Evolutionary conservation across 805 yeast genomes (phyloP).

Genomic region (Candida sakaeoensis): DNA sequence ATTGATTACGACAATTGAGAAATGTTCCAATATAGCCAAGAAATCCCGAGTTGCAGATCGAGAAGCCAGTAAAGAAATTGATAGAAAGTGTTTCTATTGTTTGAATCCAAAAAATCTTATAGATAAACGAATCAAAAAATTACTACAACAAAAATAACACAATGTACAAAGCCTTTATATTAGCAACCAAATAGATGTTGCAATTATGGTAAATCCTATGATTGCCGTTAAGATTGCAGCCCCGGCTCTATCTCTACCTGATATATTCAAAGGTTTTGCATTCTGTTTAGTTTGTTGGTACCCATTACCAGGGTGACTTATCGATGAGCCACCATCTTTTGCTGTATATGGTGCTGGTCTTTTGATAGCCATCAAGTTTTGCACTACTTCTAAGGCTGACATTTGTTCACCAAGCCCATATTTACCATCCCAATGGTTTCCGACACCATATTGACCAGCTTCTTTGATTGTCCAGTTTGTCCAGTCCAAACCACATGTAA

Average conservation of each 20-base stretch:
- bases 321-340: constrained; percentile 64
- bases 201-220: constrained; percentile 43
- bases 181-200: constrained; percentile 44
- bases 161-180: constrained; percentile 8
- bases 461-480: constrained; percentile 40
- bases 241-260: constrained; percentile 71
- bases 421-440: constrained; percentile 58
- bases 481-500: constrained; percentile 78
- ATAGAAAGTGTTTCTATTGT: constrained; percentile 60
- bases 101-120: constrained; percentile 54
- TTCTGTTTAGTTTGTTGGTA: constrained; percentile 36
- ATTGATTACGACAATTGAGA: constrained; percentile 41
- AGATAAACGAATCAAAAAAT: constrained; percentile 39
- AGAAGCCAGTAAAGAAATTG: constrained; percentile 61
- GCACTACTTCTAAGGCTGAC: constrained; percentile 65
- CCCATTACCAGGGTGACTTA: constrained; percentile 70
- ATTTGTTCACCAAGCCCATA: constrained; percentile 82
- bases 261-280: constrained; percentile 39
- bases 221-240: constrained; percentile 85
- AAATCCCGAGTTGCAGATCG: constrained; percentile 44
- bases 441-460: constrained; percentile 68
- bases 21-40: constrained; percentile 48
- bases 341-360: constrained; percentile 61
- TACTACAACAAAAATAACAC: constrained; percentile 6
- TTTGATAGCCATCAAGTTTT: constrained; percentile 37